Percentiles rank a stretch among this genome's conserved stretches.
These are phyloP conservation scores for Dioscorea alata DNA, from an alignment of 106 monocot species.

Conservation along the genomic window DNA sequence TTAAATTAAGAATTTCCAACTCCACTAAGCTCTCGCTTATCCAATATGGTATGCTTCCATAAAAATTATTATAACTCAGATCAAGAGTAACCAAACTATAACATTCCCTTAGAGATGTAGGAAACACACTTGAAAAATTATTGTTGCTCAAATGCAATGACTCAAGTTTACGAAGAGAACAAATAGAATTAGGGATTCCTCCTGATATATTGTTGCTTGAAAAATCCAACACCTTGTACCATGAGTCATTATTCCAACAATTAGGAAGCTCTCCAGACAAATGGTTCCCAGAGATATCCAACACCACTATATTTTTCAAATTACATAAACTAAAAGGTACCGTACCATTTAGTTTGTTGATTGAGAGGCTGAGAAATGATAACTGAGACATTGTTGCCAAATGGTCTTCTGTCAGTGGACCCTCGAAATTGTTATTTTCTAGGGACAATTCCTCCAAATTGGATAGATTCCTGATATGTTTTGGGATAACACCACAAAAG, in stretches of 20 bases:
- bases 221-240: neutral
- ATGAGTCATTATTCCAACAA: neutral
- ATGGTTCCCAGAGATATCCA: neutral
- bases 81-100: too few relatives aligned
- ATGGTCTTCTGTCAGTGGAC: too few relatives aligned
- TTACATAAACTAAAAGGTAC: neutral
- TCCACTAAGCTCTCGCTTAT: neutral
- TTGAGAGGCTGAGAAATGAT: neutral
- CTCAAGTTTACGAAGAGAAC: neutral
- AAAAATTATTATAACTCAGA: neutral
- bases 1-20: neutral
- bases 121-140: neutral
- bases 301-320: neutral
- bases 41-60: neutral
- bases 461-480: too few relatives aligned
- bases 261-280: neutral
- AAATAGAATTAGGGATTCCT: neutral
- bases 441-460: too few relatives aligned
- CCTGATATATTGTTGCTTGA: neutral
- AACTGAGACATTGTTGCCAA: neutral
- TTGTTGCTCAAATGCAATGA: neutral
- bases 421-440: too few relatives aligned
- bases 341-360: neutral
- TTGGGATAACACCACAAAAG: too few relatives aligned
- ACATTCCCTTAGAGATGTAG: neutral